Conservation (phyloP, 345 rosid species). For the Populus deltoides region DNA sequence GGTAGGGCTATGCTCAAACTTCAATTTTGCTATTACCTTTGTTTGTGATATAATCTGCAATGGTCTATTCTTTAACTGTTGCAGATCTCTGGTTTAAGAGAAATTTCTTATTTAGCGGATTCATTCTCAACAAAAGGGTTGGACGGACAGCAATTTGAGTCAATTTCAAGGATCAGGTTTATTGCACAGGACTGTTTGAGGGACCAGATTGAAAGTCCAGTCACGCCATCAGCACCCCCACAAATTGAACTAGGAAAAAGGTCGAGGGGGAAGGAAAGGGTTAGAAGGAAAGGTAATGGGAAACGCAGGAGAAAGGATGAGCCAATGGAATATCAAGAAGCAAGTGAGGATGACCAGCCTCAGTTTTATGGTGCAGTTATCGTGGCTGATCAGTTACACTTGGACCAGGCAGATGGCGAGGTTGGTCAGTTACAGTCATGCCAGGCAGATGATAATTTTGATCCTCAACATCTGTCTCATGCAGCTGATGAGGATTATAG, state of each 20-base stretch:
- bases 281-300: constrained; percentile 28
- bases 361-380: constrained; percentile 23
- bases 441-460: constrained; percentile 18
- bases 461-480: constrained; percentile 6
- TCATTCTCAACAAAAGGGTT: constrained; percentile 29
- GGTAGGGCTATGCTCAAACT: constrained; percentile 8
- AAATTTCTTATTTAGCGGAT: constrained; percentile 30
- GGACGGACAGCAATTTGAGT: constrained; percentile 33
- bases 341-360: constrained; percentile 28
- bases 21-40: neutral
- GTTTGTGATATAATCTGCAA: neutral
- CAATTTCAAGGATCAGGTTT: constrained; percentile 33
- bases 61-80: neutral
- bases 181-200: constrained; percentile 36
- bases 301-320: constrained; percentile 27
- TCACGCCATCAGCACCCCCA: constrained; percentile 8
- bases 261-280: constrained; percentile 26
- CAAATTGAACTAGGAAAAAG: constrained; percentile 26
- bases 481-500: constrained; percentile 6
- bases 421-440: constrained; percentile 15
- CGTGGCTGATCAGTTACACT: constrained; percentile 23
- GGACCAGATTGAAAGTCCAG: constrained; percentile 26
- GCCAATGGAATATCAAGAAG: constrained; percentile 13
- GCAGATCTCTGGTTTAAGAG: constrained; percentile 32
- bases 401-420: constrained; percentile 10